Evolutionary conservation across 192 early-diverging fungal species (phyloP).

Genomic region (Backusella psychrophila): DNA sequence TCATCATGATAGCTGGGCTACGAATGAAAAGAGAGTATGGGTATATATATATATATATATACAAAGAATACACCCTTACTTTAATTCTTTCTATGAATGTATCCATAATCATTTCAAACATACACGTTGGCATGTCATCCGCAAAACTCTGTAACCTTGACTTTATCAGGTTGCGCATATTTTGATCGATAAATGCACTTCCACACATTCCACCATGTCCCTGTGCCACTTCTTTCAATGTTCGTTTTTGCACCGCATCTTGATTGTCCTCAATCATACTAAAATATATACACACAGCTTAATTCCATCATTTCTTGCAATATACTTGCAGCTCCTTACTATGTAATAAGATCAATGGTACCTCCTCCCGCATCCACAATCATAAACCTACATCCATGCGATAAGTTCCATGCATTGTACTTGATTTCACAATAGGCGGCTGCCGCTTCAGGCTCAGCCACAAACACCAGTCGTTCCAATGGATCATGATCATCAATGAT

Average conservation of each 20-base stretch:
- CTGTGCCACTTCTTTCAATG: conserved; percentile 43
- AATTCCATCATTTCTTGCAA: too few relatives aligned
- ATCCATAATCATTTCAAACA: conserved; percentile 43
- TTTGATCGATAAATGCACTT: conserved; percentile 42
- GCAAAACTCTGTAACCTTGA: conserved; percentile 37
- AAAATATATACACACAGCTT: background rate
- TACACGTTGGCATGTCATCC: conserved; percentile 38
- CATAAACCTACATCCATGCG: conserved; percentile 44
- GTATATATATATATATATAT: too few relatives aligned
- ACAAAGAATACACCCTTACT: conserved; percentile 8
- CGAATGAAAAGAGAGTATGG: background rate
- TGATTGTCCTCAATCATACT: conserved; percentile 21
- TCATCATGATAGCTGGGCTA: conserved; percentile 44
- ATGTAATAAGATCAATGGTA: conserved; percentile 51
- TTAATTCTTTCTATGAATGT: conserved; percentile 42
- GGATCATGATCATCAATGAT: conserved; percentile 35
- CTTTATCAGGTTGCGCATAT: conserved; percentile 39
- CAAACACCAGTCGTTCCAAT: conserved; percentile 35
- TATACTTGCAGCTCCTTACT: too few relatives aligned
- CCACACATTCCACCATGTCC: conserved; percentile 48
- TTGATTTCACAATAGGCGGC: conserved; percentile 44
- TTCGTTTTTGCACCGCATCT: conserved; percentile 17
- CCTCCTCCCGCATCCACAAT: conserved; percentile 52
- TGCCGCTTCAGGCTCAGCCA: conserved; percentile 44
- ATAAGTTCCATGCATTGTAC: conserved; percentile 39